These are phyloP conservation scores for Erodium trifolium DNA, from an alignment of 441 rosid genomes.

Conservation along the genomic window DNA sequence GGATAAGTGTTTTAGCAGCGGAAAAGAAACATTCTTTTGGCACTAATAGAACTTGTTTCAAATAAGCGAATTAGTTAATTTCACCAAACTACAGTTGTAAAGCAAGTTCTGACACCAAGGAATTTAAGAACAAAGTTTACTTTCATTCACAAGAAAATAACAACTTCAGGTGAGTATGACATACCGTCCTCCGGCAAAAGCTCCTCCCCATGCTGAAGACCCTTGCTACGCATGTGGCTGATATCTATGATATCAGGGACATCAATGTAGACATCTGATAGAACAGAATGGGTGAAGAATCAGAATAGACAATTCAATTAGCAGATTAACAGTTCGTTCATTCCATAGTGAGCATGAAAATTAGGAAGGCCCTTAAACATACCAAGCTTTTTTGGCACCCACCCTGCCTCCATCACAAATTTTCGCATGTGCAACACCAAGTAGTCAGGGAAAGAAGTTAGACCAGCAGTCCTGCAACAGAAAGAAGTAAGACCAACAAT, in stretches of 20 bases:
- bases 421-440: conserved; percentile 94
- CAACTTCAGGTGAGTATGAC: conserved; percentile 20
- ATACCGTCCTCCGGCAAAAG: conserved; percentile 71
- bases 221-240: conserved; percentile 88
- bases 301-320: conserved; percentile 14
- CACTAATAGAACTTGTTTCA: not conserved
- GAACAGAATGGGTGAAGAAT: conserved; percentile 16
- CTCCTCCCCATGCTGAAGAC: conserved; percentile 92
- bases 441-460: conserved; percentile 94
- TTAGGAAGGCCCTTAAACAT: conserved; percentile 18
- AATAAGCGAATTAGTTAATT: not conserved
- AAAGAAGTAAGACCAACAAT: conserved; percentile 5
- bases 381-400: conserved; percentile 99
- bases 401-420: conserved; percentile 91
- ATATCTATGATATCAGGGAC: conserved; percentile 92
- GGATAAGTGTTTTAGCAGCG: too few relatives aligned
- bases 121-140: not conserved
- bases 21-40: not conserved
- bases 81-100: not conserved
- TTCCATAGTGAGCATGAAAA: conserved; percentile 10
- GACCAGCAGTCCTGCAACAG: conserved; percentile 65
- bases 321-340: conserved; percentile 3
- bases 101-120: not conserved
- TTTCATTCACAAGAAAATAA: conserved; percentile 7
- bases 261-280: conserved; percentile 83